phyloP scores from a whole-genome alignment of 495 filamentous ascomycete species.

The Pyronema omphalodes region DNA sequence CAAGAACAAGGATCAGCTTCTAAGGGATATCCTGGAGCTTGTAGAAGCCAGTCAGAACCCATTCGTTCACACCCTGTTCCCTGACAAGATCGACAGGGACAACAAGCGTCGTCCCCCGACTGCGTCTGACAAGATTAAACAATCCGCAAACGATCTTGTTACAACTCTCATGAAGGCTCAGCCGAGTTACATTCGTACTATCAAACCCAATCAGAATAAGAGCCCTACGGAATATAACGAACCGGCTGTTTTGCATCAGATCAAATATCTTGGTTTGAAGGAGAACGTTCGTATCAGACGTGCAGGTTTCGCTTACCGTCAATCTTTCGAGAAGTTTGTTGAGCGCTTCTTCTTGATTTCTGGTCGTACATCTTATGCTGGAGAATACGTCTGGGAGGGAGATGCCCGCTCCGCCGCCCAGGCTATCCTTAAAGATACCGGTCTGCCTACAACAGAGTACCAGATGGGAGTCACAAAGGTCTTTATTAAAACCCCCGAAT shows the following conservation, averaged over 20 bases:
- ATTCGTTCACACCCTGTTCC: slow-evolving; percentile 79
- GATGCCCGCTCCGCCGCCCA: slow-evolving; percentile 71
- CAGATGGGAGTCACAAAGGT: slow-evolving; percentile 95
- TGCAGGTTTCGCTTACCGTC: slow-evolving; percentile 92
- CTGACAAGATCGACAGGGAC: slow-evolving; percentile 84
- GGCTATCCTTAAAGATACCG: slow-evolving; percentile 89
- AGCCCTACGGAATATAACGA: slow-evolving; percentile 78
- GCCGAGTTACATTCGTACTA: slow-evolving; percentile 95
- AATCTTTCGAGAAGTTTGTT: slow-evolving; percentile 96
- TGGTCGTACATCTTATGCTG: slow-evolving; percentile 83
- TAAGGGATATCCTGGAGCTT: slow-evolving; percentile 85
- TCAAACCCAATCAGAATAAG: slow-evolving; percentile 99
- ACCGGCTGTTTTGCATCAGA: slow-evolving; percentile 88
- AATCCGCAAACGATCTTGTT: slow-evolving; percentile 89
- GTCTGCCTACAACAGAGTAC: slow-evolving; percentile 85
- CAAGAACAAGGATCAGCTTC: slow-evolving; percentile 95
- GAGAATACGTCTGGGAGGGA: slow-evolving; percentile 90
- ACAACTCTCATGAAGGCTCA: slow-evolving; percentile 91
- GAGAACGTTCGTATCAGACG: slow-evolving; percentile 97
- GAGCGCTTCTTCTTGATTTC: slow-evolving; percentile 95
- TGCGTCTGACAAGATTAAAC: slow-evolving; percentile 91
- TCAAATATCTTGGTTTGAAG: slow-evolving; percentile 96
- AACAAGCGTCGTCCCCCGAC: slow-evolving; percentile 87
- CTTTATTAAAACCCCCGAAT: slow-evolving; percentile 98
- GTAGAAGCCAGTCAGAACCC: slow-evolving; percentile 64